Percentiles rank a stretch among this genome's conserved stretches.
phyloP scores from a whole-genome alignment of 139 green algal species.

The Ettlia oleoabundans region DNA sequence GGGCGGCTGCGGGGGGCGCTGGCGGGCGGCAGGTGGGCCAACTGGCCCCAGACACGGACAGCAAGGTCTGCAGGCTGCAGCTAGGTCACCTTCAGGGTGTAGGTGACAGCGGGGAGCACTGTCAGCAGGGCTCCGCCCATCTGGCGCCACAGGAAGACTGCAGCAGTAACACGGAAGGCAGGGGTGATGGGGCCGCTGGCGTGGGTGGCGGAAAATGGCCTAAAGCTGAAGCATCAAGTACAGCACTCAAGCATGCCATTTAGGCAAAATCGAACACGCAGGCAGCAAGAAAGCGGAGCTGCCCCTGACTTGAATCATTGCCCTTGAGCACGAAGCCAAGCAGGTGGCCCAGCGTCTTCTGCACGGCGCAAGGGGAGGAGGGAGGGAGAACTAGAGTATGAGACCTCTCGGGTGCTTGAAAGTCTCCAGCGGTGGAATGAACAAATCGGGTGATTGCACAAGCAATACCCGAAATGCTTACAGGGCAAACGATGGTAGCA shows the following conservation, averaged over 20 bases:
- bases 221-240: no score
- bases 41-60: not conserved
- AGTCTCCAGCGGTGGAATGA: no score
- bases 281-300: no score
- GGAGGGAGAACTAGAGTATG: not conserved
- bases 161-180: not conserved
- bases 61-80: constrained; percentile 1
- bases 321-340: constrained; percentile 48
- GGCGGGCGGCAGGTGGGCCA: not conserved
- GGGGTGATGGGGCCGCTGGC: not conserved
- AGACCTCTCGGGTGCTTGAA: not conserved
- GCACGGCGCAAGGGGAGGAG: not conserved
- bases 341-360: constrained; percentile 47
- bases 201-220: no score
- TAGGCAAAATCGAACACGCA: no score
- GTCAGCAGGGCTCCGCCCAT: constrained; percentile 46
- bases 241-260: no score
- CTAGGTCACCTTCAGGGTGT: constrained; percentile 38
- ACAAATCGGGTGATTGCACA: no score
- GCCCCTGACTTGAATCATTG: constrained; percentile 31
- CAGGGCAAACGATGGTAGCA: no score
- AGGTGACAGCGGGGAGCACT: constrained; percentile 46
- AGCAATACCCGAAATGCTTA: no score
- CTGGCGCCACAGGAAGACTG: constrained; percentile 50
- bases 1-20: no score